phyloP scores from a whole-genome alignment of 768 basidiomycete species.

The Amanita fuliginea region DNA sequence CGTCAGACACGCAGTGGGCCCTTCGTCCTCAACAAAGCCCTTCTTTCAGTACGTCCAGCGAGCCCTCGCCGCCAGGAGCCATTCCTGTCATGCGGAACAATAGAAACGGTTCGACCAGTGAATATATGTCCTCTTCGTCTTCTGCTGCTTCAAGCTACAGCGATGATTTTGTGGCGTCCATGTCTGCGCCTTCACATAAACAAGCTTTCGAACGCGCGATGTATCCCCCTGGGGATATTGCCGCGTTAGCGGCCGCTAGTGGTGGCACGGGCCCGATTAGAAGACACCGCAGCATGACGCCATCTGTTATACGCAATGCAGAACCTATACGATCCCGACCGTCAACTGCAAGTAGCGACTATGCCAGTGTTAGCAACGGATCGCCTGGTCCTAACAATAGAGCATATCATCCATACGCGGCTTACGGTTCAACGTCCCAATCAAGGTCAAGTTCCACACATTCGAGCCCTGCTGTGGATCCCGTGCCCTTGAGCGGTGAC shows the following conservation, averaged over 20 bases:
- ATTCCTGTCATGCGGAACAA: constrained; percentile 17
- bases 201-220: constrained; percentile 49
- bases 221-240: constrained; percentile 31
- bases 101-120: constrained; percentile 16
- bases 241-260: constrained; percentile 12
- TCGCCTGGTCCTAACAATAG: constrained; percentile 27
- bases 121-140: constrained; percentile 18
- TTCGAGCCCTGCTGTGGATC: constrained; percentile 33
- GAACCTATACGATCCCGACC: constrained; percentile 36
- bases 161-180: constrained; percentile 34
- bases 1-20: constrained; percentile 29
- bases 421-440: constrained; percentile 24
- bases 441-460: constrained; percentile 27
- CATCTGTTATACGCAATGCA: constrained; percentile 43
- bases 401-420: constrained; percentile 49
- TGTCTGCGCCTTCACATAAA: constrained; percentile 64
- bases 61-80: constrained; percentile 22
- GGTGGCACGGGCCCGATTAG: constrained; percentile 48
- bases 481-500: constrained; percentile 25
- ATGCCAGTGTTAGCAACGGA: constrained; percentile 19
- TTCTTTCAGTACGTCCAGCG: constrained; percentile 27
- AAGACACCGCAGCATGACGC: constrained; percentile 71
- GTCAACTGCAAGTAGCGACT: constrained; percentile 30
- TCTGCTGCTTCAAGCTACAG: constrained; percentile 19
- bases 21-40: constrained; percentile 26